Evolutionary conservation across 1,284 basidiomycete species (phyloP).

Genomic region (Microbotryum violaceum): DNA sequence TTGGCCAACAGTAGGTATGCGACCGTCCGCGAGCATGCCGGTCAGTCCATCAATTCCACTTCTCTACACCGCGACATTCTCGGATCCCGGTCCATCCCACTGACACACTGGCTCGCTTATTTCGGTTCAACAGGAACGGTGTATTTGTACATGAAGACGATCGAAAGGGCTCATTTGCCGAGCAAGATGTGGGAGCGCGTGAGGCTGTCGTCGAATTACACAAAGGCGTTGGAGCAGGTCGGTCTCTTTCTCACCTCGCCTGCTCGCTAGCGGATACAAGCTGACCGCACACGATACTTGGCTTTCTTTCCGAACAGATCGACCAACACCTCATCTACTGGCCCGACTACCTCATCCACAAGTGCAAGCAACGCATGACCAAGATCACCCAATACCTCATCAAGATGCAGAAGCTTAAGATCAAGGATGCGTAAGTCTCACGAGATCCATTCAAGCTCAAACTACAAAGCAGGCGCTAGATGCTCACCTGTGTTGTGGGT

Average conservation of each 20-base stretch:
- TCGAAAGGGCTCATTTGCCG: slow-evolving; percentile 91
- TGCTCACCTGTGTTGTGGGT: slow-evolving; percentile 1
- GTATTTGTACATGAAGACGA: slow-evolving; percentile 97
- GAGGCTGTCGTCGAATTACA: slow-evolving; percentile 87
- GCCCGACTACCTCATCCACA: slow-evolving; percentile 96
- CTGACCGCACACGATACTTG: no score
- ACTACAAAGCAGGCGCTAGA: not conserved
- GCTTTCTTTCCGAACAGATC: slow-evolving; percentile 51
- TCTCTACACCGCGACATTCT: not conserved
- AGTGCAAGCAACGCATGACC: slow-evolving; percentile 97
- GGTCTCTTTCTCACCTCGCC: slow-evolving; percentile 21
- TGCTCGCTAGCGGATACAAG: not conserved
- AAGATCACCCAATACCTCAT: slow-evolving; percentile 99
- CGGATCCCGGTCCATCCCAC: not conserved
- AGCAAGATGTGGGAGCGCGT: slow-evolving; percentile 96
- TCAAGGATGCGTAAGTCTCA: slow-evolving; percentile 72
- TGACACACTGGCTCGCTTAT: not conserved
- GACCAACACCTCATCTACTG: slow-evolving; percentile 93
- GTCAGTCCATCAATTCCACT: slow-evolving; percentile 44
- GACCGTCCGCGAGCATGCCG: slow-evolving; percentile 91
- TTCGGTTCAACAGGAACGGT: slow-evolving; percentile 56
- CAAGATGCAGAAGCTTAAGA: slow-evolving; percentile 85
- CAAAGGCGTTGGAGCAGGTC: slow-evolving; percentile 88
- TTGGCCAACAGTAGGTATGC: slow-evolving; percentile 95
- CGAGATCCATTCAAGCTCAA: not conserved